Evolutionary conservation across 768 basidiomycete genomes (phyloP), one percentile per base, ranked within the genome.

Genomic region (Leucocoprinus birnbaumii): DNA sequence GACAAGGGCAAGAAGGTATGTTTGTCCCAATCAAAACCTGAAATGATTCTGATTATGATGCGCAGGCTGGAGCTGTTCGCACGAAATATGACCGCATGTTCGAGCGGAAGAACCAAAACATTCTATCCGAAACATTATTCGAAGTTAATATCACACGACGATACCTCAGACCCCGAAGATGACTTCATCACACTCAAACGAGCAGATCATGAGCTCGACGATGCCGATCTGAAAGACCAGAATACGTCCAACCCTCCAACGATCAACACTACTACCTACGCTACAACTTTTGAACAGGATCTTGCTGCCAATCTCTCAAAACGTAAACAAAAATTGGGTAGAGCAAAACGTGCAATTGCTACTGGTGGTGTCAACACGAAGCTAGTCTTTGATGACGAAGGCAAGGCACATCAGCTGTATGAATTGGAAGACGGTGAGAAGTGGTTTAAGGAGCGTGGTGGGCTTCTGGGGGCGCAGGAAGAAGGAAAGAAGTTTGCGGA

Each of bases 71-170:
- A 9, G 73, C 70, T 41, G 86, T 89, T 0, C 83, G 90, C 48
- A 98, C 96, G 2, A 98, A 96, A 71, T 97, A 98, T 68, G 96
- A 98, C 69, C 84, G 92, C 50, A 98, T 99, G 94, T 98, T 98
- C 66, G 89, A 91, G 65, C 84, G 95, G 54, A 96, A 92, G 68
- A 98, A 97, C 66, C 95, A 97, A 68, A 87, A 85, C 59, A 86
- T 98, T 47, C 79, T 98, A 27, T 93, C 94, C 0, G 83, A 86
- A n/a, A 57, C 94, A 97, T 68, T 98, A 97, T 73, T 79, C 76
- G 55, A 93, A 91, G 64, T 85, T 99, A 37, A 76, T 98, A 57
- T 89, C 91, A 58, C 87, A 87, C 60, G 75, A 74, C 40, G 73
- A 70, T 8, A 74, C 71, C 13, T 78, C 69, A n/a, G 89, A 64